A percentile compares a stretch with the other conserved stretches of the same genome.
These are phyloP conservation scores for Rhodotorula graminis DNA, from an alignment of 768 basidiomycete species.

Conservation along the genomic window DNA sequence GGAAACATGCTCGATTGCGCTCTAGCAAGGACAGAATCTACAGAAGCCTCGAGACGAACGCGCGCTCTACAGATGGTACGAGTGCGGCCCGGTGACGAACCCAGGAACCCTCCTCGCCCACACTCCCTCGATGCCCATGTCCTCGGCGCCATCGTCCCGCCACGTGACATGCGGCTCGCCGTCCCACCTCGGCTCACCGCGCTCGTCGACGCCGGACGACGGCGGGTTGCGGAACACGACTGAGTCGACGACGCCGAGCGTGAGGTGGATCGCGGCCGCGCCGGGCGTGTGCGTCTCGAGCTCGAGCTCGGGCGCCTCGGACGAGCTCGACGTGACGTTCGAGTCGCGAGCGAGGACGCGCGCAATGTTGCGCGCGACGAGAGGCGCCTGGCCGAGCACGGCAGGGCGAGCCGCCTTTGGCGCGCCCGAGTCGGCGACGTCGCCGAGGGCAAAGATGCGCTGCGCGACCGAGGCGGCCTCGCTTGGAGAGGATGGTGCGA, in stretches of 20 bases:
- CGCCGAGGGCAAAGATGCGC: slow-evolving; percentile 59
- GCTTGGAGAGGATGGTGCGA: slow-evolving; percentile 38
- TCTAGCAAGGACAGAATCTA: too few species aligned
- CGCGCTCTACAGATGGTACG: slow-evolving; percentile 13
- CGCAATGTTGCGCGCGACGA: slow-evolving; percentile 59
- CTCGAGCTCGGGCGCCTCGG: not conserved
- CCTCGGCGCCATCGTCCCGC: slow-evolving; percentile 24
- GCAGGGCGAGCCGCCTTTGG: slow-evolving; percentile 53
- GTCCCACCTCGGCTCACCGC: not conserved
- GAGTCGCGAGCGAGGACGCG: slow-evolving; percentile 47
- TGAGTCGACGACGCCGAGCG: slow-evolving; percentile 52
- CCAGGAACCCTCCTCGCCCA: slow-evolving; percentile 27
- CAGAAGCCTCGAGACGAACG: too few species aligned
- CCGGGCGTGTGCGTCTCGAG: slow-evolving; percentile 5
- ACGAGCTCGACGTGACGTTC: too few species aligned
- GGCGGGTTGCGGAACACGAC: slow-evolving; percentile 29
- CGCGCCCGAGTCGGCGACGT: slow-evolving; percentile 61
- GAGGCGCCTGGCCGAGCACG: slow-evolving; percentile 47
- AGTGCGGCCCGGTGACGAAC: not conserved
- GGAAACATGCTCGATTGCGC: too few species aligned
- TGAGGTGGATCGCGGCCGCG: slow-evolving; percentile 54
- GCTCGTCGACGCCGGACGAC: not conserved
- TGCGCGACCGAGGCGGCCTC: not conserved
- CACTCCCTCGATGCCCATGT: slow-evolving; percentile 30
- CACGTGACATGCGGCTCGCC: slow-evolving; percentile 16